These are phyloP conservation scores for Amborella trichopoda DNA, from an alignment of 164 flowering plant species.

Conservation along the genomic window DNA sequence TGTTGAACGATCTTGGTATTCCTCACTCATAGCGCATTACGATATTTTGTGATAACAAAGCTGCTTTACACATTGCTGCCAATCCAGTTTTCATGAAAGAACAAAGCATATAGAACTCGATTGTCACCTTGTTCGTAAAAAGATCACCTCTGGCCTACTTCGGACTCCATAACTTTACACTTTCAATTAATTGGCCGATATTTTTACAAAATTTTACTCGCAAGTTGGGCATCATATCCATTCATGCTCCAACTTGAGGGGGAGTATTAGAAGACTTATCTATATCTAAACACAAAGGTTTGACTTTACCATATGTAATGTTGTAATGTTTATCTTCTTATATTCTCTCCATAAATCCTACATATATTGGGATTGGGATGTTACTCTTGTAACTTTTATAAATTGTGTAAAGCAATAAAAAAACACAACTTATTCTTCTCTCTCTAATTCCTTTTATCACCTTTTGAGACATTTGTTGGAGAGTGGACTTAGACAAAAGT, in stretches of 20 bases:
- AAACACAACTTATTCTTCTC: too few species aligned
- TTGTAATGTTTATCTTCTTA: too few species aligned
- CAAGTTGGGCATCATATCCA: not conserved
- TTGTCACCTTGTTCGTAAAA: not conserved
- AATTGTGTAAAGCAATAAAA: too few species aligned
- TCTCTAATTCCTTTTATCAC: too few species aligned
- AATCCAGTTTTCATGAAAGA: not conserved
- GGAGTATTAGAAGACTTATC: not conserved
- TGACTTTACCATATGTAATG: too few species aligned
- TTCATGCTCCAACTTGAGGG: not conserved
- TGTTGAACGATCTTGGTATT: not conserved
- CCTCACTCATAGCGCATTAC: not conserved
- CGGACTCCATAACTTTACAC: not conserved
- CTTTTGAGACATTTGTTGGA: too few species aligned
- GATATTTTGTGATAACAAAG: slow-evolving; percentile 1
- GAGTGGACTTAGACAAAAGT: too few species aligned
- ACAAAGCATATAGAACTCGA: not conserved
- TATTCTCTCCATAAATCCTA: too few species aligned
- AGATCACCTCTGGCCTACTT: not conserved
- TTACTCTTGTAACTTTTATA: too few species aligned
- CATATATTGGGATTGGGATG: too few species aligned
- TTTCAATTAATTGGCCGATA: not conserved
- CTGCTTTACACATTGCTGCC: not conserved
- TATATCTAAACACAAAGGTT: too few species aligned
- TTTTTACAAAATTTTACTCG: not conserved